Evolutionary conservation across 306 rosid species (phyloP), one percentile per base, ranked within the genome.

Genomic region (Lablab purpureus): DNA sequence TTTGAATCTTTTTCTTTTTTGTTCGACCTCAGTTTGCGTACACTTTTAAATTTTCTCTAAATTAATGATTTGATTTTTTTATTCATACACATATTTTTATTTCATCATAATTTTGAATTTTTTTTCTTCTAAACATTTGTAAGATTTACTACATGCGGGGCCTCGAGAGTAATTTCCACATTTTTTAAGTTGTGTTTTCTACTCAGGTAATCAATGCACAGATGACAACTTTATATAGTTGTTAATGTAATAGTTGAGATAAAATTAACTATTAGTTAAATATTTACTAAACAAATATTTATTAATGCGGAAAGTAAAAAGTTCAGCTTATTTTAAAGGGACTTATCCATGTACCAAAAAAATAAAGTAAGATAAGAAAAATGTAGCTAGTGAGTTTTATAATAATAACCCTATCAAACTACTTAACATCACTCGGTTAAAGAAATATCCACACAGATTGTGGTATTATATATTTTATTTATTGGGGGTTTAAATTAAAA

Each of bases 371-470:
- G 19, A 67, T 30, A 41, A 21, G 10, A 67, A 21, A 5, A 21
- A 41, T 3, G 10, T 18, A 40, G 32, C 34, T 7, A n/a, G 70
- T 65, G 71, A 65, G 46, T 65, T 19, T 65, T 36, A 37, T 18
- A 21, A 41, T 4, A 65, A 10, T 40, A 67, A 41, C 52, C 7
- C 28, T 36, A 67, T 36, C n/a, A 12, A 68, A 68, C 37, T 46
- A 40, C 23, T 34, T 32, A 45, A 36, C 66, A 49, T 82, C 74
- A 60, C 21, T 34, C 37, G 18, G 69, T 40, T 40, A 64, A 27
- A 59, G 34, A 76, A 17, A 63, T 63, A 30, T 23, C 25, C 36
- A 14, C 9, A 49, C 47, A 46, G 81, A 62, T 75, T 69, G 70
- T 28, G n/a, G 37, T 21, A 1, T 37, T 62, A n/a, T 51, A 51